phyloP scores from a whole-genome alignment of 1,284 basidiomycete species.

The Somion occarium region DNA sequence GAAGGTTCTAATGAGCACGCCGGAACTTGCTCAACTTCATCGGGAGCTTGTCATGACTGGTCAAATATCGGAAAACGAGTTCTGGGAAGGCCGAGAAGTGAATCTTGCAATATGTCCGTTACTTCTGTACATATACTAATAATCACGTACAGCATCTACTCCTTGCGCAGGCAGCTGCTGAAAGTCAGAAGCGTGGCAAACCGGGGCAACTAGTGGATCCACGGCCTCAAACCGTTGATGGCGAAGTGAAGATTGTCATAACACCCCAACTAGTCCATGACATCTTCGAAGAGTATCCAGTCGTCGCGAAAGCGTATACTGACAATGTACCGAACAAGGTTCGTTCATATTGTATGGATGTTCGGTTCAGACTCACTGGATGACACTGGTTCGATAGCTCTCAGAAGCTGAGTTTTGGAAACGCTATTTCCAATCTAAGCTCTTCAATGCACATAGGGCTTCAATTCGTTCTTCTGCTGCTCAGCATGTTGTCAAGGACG shows the following conservation, averaged over 20 bases:
- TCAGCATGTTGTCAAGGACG: constrained; percentile 84
- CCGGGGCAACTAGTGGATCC: constrained; percentile 88
- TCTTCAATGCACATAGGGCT: constrained; percentile 93
- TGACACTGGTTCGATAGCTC: constrained; percentile 46
- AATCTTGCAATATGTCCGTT: constrained; percentile 12
- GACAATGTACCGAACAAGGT: constrained; percentile 90
- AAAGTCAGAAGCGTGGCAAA: constrained; percentile 77
- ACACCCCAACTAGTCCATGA: constrained; percentile 92
- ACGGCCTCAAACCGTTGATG: constrained; percentile 76
- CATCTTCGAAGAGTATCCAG: constrained; percentile 97
- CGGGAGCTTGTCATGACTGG: constrained; percentile 81
- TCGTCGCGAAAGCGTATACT: constrained; percentile 87
- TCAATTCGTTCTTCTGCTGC: constrained; percentile 84
- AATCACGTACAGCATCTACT: constrained; percentile 54
- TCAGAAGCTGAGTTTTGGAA: constrained; percentile 93
- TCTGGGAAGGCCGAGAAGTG: constrained; percentile 94
- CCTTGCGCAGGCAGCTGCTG: constrained; percentile 63
- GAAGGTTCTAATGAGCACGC: constrained; percentile 72
- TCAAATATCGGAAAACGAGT: constrained; percentile 87
- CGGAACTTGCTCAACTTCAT: constrained; percentile 76
- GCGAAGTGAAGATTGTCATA: constrained; percentile 86
- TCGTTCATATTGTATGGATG: constrained; percentile 18
- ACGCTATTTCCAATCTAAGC: constrained; percentile 91
- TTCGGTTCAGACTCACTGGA: constrained; percentile 7
- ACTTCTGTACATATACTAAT: constrained; percentile 10